Evolutionary conservation across 2,329 filamentous ascomycete species (phyloP), one percentile per base, ranked within the genome.

Genomic region (Xylariales sp.): DNA sequence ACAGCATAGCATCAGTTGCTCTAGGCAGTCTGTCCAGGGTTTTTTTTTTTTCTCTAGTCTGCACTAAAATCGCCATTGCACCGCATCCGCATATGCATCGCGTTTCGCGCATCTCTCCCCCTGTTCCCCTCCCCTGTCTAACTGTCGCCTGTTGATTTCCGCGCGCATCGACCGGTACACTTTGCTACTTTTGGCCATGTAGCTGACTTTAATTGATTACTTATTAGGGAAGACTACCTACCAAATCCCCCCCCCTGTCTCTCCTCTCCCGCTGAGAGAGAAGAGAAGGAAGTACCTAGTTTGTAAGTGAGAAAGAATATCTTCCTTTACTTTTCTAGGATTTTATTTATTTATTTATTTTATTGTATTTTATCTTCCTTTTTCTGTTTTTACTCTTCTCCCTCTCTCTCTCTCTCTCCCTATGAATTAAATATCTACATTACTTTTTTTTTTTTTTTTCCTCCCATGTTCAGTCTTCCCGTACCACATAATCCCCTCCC

Each of bases 21-120:
- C 23, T 23, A 23, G 23, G 23, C 45, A 53, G 23, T 3, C 6
- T 4, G 14, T 16, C 32, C 34, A 41, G 32, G 49, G 56, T 55
- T 41, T 59, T 48, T 62, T 59, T 59, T 23, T 23, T 14, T 48
- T 12, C 2, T 34, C 50, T n/a, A 56, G 49, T 30, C 62, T 56
- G 59, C 45, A 62, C 28, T 39, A 62, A 60, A 64, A 70, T 64
- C 55, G 58, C 65, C 65, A 70, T 66, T 61, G 45, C 55, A 68
- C 58, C 36, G 60, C 62, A 67, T 50, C 46, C 56, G 60, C 67
- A 69, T 69, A 67, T 67, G 64, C 64, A 64, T 36, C 67, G 64
- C 67, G 67, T 67, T 64, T 69, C 65, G 43, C 61, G 49, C 62
- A 57, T 53, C 41, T 45, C 18, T 28, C 18, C 43, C 62, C 65